phyloP scores from a whole-genome alignment of 169 alveolate species.

The Blepharisma undulans region DNA sequence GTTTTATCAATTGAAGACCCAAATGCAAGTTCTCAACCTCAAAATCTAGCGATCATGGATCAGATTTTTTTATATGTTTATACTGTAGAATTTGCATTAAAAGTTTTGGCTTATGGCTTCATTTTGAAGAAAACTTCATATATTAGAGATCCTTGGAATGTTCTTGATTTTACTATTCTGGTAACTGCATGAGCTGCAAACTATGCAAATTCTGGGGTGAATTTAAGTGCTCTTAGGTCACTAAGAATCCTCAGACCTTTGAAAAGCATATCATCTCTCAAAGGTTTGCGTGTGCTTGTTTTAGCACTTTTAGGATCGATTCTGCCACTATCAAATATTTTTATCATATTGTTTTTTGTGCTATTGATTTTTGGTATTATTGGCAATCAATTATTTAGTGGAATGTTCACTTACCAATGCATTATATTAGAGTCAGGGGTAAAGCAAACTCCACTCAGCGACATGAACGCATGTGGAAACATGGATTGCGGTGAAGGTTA shows the following conservation, averaged over 20 bases:
- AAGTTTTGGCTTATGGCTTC: constrained; percentile 79
- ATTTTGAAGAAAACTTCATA: constrained; percentile 76
- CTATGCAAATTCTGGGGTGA: constrained; percentile 55
- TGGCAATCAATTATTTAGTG: constrained; percentile 71
- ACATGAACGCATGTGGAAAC: background rate
- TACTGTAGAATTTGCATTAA: constrained; percentile 69
- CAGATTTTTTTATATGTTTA: constrained; percentile 63
- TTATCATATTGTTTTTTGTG: constrained; percentile 59
- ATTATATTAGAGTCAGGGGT: constrained; percentile 57
- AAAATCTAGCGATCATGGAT: constrained; percentile 42
- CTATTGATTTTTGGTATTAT: constrained; percentile 71
- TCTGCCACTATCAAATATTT: constrained; percentile 57
- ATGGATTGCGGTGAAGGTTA: background rate
- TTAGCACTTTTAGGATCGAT: constrained; percentile 64
- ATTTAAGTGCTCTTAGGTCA: constrained; percentile 61
- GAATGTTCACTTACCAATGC: constrained; percentile 61
- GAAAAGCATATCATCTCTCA: constrained; percentile 71
- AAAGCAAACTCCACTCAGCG: background rate
- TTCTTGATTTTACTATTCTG: constrained; percentile 84
- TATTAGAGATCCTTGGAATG: constrained; percentile 85
- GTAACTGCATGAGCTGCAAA: constrained; percentile 69
- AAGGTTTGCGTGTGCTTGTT: constrained; percentile 65
- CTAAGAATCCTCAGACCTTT: constrained; percentile 82
- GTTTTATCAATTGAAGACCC: constrained; percentile 77
- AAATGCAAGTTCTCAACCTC: constrained; percentile 29